Conservation (phyloP, 2,329 filamentous ascomycete genomes). For the Macrophomina tecta region DNA sequence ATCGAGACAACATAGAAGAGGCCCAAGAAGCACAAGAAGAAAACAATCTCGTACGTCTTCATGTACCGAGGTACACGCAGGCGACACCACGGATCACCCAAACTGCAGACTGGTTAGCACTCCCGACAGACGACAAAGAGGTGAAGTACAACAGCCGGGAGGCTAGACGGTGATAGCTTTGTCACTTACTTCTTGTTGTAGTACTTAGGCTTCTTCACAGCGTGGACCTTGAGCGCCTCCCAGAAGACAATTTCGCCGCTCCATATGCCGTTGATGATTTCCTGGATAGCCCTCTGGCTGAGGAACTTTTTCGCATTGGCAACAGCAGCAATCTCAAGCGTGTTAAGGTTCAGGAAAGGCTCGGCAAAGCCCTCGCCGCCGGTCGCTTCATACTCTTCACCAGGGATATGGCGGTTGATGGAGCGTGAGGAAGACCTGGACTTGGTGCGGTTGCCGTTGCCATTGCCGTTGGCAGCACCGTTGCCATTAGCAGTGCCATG, state of each 20-base stretch:
- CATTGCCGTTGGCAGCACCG: constrained; percentile 30
- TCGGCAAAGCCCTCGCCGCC: constrained; percentile 68
- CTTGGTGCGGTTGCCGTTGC: constrained; percentile 15
- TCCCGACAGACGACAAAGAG: background rate
- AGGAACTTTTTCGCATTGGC: constrained; percentile 84
- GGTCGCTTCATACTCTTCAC: constrained; percentile 37
- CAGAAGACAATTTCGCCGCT: constrained; percentile 86
- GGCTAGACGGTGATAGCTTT: too few relatives aligned
- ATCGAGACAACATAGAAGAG: constrained; percentile 89
- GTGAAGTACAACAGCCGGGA: too few relatives aligned
- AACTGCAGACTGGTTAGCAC: background rate
- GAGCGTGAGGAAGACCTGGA: constrained; percentile 50
- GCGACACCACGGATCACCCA: constrained; percentile 70
- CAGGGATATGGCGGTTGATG: constrained; percentile 33
- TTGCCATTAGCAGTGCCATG: constrained; percentile 48
- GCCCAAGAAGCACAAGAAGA: constrained; percentile 76
- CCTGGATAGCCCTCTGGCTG: constrained; percentile 79
- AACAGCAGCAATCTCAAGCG: constrained; percentile 83
- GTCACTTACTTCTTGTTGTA: constrained; percentile 65
- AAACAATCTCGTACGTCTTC: constrained; percentile 82
- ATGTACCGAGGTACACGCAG: constrained; percentile 82
- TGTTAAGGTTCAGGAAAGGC: constrained; percentile 80
- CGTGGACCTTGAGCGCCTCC: constrained; percentile 75
- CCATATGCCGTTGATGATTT: constrained; percentile 85
- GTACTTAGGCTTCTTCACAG: constrained; percentile 76